These are phyloP conservation scores for Gonium pectorale DNA, from an alignment of 139 green algal species.

Conservation along the genomic window DNA sequence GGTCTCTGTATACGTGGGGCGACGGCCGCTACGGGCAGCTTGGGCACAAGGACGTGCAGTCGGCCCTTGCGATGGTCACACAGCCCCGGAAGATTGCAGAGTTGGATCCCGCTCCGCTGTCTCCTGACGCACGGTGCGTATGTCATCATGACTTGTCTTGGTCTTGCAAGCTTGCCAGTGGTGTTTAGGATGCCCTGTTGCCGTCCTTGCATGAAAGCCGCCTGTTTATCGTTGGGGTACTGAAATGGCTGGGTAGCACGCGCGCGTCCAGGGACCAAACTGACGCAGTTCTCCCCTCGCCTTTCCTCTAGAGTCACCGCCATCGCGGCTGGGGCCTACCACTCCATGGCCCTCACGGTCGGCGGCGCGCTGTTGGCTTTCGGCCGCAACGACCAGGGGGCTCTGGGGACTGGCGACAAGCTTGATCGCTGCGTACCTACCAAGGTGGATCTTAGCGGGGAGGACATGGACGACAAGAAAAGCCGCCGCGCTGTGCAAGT, in stretches of 20 bases:
- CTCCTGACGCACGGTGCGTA: slow-evolving; percentile 59
- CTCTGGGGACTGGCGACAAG: slow-evolving; percentile 51
- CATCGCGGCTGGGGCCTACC: slow-evolving; percentile 78
- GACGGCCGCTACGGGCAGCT: slow-evolving; percentile 75
- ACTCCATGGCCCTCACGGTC: slow-evolving; percentile 83
- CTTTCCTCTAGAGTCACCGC: slow-evolving; percentile 69
- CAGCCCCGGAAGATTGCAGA: slow-evolving; percentile 70
- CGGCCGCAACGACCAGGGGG: slow-evolving; percentile 73
- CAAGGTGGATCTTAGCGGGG: slow-evolving; percentile 32
- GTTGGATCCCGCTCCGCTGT: slow-evolving; percentile 69
- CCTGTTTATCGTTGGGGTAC: too few relatives aligned
- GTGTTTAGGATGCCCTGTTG: too few relatives aligned
- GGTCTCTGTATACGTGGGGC: slow-evolving; percentile 86
- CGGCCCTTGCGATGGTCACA: slow-evolving; percentile 5
- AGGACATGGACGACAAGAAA: slow-evolving; percentile 39
- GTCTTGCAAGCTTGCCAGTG: too few relatives aligned
- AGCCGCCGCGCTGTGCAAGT: slow-evolving; percentile 74
- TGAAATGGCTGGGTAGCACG: too few relatives aligned
- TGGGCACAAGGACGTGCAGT: slow-evolving; percentile 70
- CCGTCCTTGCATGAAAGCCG: too few relatives aligned
- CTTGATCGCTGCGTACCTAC: slow-evolving; percentile 46
- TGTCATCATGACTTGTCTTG: too few relatives aligned
- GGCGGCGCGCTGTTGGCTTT: slow-evolving; percentile 74
- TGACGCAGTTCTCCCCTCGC: too few relatives aligned
- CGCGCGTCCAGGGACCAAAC: too few relatives aligned